Evolutionary conservation across 1,284 basidiomycete species (phyloP), one percentile per base, ranked within the genome.

Genomic region (Fomitiporia mediterranea): DNA sequence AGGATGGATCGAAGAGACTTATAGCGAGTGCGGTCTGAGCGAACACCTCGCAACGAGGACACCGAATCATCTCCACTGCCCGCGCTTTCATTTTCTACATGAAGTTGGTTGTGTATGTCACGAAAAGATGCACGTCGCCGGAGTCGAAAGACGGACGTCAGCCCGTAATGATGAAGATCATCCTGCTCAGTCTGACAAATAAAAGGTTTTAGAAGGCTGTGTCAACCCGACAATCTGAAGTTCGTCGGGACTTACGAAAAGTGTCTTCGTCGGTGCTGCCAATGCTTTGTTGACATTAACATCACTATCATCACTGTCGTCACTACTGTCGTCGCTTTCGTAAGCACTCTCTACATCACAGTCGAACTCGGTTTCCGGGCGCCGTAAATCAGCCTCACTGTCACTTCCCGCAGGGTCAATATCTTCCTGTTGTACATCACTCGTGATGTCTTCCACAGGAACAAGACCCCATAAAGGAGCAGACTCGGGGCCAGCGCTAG

Each of bases 121-220:
- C 60, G 63, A 57, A 56, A 57, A 32, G 57, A 54, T 15, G 44
- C 56, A 21, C 59, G 63, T 3, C 62, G 63, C 8, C 67, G 69
- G 5, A 71, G 64, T 13, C 71, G 68, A 59, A 70, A 72, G 8
- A 72, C 67, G 7, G 72, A 71, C 6, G 72, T 72, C 1, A 68
- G 68, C 0, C 72, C 72, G 39, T 68, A 71, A 11, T 69, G 62
- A 48, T 72, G 68, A 7, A 72, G 63, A 11, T 69, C 68, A 44
- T 65, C 67, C 44, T 67, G 65, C 42, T 67, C 65, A 8, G 71
- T 60, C 72, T 72, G 44, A 4, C 54, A 28, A 51, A 43, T 28
- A 23, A 4, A n/a, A 40, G 6, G 8, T 21, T 28, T 35, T n/a
- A 15, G 1, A 39, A 8, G 34, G 25, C 9, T 48, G n/a, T 17